These are phyloP conservation scores for Lupinus albus DNA, from an alignment of 306 rosid genomes.

Conservation along the genomic window DNA sequence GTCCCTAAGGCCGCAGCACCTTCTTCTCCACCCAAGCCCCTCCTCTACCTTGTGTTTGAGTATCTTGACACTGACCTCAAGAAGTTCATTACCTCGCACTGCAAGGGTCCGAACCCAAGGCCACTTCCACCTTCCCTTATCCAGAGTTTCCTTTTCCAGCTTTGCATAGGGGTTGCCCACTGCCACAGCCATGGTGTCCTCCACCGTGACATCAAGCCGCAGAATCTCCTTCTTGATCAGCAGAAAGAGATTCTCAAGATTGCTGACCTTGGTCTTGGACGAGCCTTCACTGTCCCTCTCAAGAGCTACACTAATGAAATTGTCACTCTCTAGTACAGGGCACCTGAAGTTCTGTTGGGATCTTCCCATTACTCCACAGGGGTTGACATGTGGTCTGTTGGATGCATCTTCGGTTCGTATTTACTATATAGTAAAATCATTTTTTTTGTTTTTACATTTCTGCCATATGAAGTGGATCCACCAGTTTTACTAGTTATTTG, in stretches of 20 bases:
- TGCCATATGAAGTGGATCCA: constrained; percentile 43
- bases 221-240: constrained; percentile 83
- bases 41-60: constrained; percentile 88
- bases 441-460: not conserved
- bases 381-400: constrained; percentile 97
- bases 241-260: constrained; percentile 77
- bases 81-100: constrained; percentile 82
- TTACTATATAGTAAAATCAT: constrained; percentile 24
- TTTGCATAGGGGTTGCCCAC: constrained; percentile 91
- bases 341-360: constrained; percentile 93
- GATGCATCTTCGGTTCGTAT: constrained; percentile 77
- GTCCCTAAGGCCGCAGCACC: constrained; percentile 42
- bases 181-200: constrained; percentile 94
- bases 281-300: constrained; percentile 91
- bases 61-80: constrained; percentile 91
- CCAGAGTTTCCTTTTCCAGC: constrained; percentile 85
- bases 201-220: constrained; percentile 93
- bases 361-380: constrained; percentile 89
- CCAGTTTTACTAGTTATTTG: constrained; percentile 10
- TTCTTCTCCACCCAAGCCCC: constrained; percentile 52
- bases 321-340: constrained; percentile 95
- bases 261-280: constrained; percentile 88
- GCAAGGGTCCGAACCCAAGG: constrained; percentile 66
- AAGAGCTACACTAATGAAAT: constrained; percentile 96
- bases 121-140: constrained; percentile 55